Base-by-base conservation (phyloP, 2,329 filamentous ascomycete species). In the Cryphonectria radicalis region DNA sequence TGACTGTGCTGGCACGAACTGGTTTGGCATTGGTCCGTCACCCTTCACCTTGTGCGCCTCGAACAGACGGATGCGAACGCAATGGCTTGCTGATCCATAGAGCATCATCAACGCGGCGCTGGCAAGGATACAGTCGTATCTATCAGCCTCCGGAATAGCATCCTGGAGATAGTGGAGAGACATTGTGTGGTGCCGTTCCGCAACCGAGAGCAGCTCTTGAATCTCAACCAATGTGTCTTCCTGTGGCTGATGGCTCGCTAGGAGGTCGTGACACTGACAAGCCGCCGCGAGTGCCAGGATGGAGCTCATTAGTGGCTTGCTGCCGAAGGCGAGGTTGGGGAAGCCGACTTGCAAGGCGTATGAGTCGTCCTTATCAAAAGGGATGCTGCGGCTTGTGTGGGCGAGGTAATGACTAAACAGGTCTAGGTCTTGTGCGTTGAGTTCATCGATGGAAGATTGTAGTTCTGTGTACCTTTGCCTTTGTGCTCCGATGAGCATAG, bases 71-170 rank as follows among this genome's bases (percentile, higher is more conserved):
- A 83, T 80, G 1, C 82, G 79, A 11, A 80, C 74, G 17, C 74
- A 77, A 53, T 84, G 82, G 53, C 78, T 83, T 0, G 78, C 80
- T 0, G 79, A 81, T 0, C 78, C 80, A 25, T 83, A 83, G 35
- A 84, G 76, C 4, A 81, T 81, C 82, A 84, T 84, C 13, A 84
- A 72, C 0, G 82, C 79, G 0, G 82, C 81, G 66, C 83, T 82
- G 13, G 81, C 79, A 10, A 82, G 76, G 1, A 82, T 72, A 66
- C 76, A 70, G 66, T 82, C 79, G 65, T 82, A 83, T 0, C 77
- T 75, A 17, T 78, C 75, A 4, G 75, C 70, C 1, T 76, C 74
- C 3, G 75, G 74, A 43, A 84, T 78, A 0, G 77, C 75, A 0
- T 75, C 78, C 63, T 81, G 81, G 0, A 82, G 80, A 40, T 82